Evolutionary conservation across 2,329 filamentous ascomycete species (phyloP).

Genomic region (Penicillium capsulatum): DNA sequence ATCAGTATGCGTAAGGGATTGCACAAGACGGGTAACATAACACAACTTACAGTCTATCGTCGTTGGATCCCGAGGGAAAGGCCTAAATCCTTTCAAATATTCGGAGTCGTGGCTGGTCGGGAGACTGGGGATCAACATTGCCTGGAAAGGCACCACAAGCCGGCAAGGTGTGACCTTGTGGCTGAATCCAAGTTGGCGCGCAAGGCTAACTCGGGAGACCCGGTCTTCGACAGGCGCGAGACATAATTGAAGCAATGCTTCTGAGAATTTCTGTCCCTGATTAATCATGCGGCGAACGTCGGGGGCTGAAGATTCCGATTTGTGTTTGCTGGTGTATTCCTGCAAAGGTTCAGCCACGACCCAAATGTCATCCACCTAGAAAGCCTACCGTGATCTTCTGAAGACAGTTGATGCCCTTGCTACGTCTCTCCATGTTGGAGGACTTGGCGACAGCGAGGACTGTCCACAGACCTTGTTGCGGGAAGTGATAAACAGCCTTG

Average conservation of each 20-base stretch:
- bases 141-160: slow-evolving; percentile 84
- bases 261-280: slow-evolving; percentile 75
- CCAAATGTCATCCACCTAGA: neutral
- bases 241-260: slow-evolving; percentile 75
- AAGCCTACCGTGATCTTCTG: slow-evolving; percentile 39
- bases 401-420: slow-evolving; percentile 47
- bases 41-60: slow-evolving; percentile 68
- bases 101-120: slow-evolving; percentile 67
- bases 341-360: slow-evolving; percentile 23
- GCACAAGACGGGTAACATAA: no score
- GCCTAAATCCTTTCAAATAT: slow-evolving; percentile 67
- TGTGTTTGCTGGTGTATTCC: slow-evolving; percentile 51
- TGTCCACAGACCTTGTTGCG: slow-evolving; percentile 88
- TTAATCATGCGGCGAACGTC: slow-evolving; percentile 70
- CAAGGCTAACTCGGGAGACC: slow-evolving; percentile 68
- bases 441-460: slow-evolving; percentile 83
- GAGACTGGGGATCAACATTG: slow-evolving; percentile 74
- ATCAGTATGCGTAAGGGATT: no score
- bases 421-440: slow-evolving; percentile 64
- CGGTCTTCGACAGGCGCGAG: slow-evolving; percentile 71
- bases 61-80: slow-evolving; percentile 81
- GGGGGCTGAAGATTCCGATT: slow-evolving; percentile 35
- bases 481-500: slow-evolving; percentile 81
- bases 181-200: slow-evolving; percentile 75
- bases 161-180: slow-evolving; percentile 75